phyloP scores from a whole-genome alignment of 73 alveolate species.

The Stentor roeselii region DNA sequence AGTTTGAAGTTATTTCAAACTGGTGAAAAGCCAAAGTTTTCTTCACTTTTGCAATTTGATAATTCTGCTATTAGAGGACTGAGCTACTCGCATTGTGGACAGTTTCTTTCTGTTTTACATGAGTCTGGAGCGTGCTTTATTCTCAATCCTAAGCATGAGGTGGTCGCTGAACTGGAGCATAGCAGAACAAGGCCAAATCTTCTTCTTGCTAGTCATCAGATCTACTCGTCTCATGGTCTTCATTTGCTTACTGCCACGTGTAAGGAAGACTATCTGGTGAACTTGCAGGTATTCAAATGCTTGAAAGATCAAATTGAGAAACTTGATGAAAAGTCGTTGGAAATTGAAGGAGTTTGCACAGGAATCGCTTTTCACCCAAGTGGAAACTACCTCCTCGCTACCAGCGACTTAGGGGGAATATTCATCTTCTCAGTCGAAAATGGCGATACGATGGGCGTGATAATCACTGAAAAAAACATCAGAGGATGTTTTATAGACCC shows the following conservation, averaged over 20 bases:
- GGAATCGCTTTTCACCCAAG: not conserved
- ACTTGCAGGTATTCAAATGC: not conserved
- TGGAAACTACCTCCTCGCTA: not conserved
- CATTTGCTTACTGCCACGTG: not conserved
- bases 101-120: not conserved
- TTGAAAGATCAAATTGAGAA: not conserved
- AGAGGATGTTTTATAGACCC: constrained; percentile 7
- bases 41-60: not conserved
- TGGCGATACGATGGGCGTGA: constrained; percentile 8
- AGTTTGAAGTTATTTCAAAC: not conserved
- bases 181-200: not conserved
- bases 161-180: not conserved
- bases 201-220: not conserved
- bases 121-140: not conserved
- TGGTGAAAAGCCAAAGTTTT: constrained; percentile 14
- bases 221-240: not conserved
- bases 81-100: not conserved
- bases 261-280: not conserved
- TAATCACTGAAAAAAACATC: not conserved
- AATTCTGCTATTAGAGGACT: not conserved
- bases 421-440: not conserved
- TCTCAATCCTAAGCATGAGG: not conserved
- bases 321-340: not conserved
- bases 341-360: not conserved
- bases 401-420: not conserved